Evolutionary conservation across 345 rosid genomes (phyloP).

Genomic region (Erysimum cheiranthoides): DNA sequence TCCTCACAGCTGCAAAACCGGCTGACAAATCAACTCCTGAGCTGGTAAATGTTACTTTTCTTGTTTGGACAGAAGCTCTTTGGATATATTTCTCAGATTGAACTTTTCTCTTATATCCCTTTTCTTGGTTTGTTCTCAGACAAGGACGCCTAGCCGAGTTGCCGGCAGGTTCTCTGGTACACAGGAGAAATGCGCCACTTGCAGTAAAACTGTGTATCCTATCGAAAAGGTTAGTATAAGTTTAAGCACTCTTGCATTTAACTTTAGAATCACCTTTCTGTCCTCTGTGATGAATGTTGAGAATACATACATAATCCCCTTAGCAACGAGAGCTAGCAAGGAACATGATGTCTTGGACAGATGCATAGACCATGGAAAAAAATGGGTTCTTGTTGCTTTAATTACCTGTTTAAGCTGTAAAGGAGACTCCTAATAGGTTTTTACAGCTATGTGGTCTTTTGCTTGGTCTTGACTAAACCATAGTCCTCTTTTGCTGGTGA

Average conservation of each 20-base stretch:
- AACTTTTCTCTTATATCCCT: not conserved
- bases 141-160: constrained; percentile 73
- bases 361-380: constrained; percentile 5
- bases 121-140: constrained; percentile 49
- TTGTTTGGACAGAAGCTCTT: not conserved
- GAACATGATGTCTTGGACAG: constrained; percentile 1
- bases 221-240: constrained; percentile 68
- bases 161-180: constrained; percentile 82
- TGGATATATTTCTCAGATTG: not conserved
- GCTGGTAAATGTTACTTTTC: constrained; percentile 42
- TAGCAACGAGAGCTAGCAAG: not conserved
- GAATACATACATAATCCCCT: not conserved
- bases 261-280: not conserved
- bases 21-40: constrained; percentile 52
- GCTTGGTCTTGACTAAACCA: constrained; percentile 2
- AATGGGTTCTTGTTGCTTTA: constrained; percentile 9
- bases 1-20: constrained; percentile 53
- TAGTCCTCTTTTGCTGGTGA: not conserved
- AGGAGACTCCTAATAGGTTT: not conserved
- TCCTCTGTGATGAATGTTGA: not conserved
- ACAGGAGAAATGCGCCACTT: constrained; percentile 76
- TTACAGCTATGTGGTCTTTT: not conserved
- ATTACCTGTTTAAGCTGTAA: not conserved
- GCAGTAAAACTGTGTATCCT: constrained; percentile 82
- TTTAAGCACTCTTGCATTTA: not conserved